Conservation (phyloP, 768 basidiomycete species). For the Sarcodon sp. region DNA sequence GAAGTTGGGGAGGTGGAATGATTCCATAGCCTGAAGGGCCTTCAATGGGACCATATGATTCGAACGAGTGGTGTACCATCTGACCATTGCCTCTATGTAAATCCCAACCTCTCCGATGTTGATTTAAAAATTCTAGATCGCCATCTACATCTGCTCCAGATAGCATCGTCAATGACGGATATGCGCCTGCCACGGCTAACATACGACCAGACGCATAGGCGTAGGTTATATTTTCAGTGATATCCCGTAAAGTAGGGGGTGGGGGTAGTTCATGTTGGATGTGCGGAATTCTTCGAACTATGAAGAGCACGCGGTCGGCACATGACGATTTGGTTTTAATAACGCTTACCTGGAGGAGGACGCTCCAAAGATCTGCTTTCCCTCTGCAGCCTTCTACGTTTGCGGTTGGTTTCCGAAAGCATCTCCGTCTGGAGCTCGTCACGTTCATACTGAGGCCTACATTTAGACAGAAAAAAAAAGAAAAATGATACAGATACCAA, state of each 20-base stretch:
- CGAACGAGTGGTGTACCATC: neutral
- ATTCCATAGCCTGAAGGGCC: conserved; percentile 5
- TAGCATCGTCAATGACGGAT: conserved; percentile 18
- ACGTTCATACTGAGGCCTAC: conserved; percentile 41
- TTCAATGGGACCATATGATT: conserved; percentile 4
- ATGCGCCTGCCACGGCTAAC: conserved; percentile 7
- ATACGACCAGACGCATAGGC: neutral
- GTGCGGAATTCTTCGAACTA: conserved; percentile 52
- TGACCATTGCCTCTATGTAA: neutral
- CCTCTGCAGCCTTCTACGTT: conserved; percentile 73
- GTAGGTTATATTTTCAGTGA: conserved; percentile 17
- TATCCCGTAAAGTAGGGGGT: conserved; percentile 53
- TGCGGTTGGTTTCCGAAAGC: conserved; percentile 83
- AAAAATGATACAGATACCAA: conserved; percentile 13
- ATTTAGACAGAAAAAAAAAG: neutral
- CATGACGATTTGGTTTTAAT: neutral
- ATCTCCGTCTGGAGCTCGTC: conserved; percentile 78
- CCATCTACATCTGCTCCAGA: conserved; percentile 15
- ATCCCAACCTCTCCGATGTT: conserved; percentile 8
- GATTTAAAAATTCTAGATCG: conserved; percentile 18
- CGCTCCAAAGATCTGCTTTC: conserved; percentile 71
- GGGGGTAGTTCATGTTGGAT: conserved; percentile 36
- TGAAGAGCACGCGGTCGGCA: neutral
- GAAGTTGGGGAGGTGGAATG: conserved; percentile 2
- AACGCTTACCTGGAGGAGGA: conserved; percentile 52